Percentiles rank a stretch among this genome's conserved stretches.
Evolutionary conservation across 208 protist genomes (phyloP).

Genomic region (Acanthamoeba castellanii): DNA sequence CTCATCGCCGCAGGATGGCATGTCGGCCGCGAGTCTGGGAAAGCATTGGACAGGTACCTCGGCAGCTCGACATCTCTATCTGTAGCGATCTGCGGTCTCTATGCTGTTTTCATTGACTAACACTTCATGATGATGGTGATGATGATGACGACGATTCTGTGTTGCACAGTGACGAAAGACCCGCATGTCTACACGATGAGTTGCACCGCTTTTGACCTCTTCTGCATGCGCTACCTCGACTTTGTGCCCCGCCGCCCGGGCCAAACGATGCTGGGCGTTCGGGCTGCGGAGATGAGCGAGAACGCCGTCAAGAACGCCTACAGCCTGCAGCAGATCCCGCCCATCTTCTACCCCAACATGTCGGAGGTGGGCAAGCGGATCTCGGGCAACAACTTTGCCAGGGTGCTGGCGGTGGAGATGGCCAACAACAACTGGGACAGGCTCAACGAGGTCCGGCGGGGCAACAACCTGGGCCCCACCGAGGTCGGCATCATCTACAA

Average conservation of each 20-base stretch:
- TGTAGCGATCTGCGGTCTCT: neutral
- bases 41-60: neutral
- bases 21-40: neutral
- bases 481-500: constrained; percentile 11
- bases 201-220: neutral
- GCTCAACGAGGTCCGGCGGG: neutral
- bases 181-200: neutral
- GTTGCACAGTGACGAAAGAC: neutral
- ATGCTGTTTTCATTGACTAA: neutral
- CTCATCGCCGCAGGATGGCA: neutral
- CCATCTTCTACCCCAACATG: constrained; percentile 1
- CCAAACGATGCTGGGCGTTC: neutral
- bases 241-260: neutral
- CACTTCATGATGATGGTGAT: neutral
- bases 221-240: neutral
- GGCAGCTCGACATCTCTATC: neutral
- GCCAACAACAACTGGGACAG: neutral
- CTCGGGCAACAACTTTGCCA: constrained; percentile 11
- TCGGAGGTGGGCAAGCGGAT: neutral
- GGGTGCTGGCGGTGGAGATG: neutral
- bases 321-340: neutral
- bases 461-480: neutral
- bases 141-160: too few species aligned
- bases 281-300: constrained; percentile 2
- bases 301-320: neutral